Evolutionary conservation across 2,329 filamentous ascomycete species (phyloP).

Genomic region (Amphichorda felina): DNA sequence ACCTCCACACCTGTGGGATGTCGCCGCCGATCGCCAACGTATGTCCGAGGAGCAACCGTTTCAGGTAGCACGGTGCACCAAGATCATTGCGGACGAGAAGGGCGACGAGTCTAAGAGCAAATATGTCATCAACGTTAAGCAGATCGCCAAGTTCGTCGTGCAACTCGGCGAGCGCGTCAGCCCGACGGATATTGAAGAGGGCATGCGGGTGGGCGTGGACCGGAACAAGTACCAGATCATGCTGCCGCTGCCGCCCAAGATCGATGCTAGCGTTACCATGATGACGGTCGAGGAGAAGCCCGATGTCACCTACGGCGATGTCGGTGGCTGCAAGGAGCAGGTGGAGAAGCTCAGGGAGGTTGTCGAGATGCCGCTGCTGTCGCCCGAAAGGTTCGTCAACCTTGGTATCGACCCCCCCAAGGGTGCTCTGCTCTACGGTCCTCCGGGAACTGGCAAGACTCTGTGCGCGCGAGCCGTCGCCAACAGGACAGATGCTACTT

Average conservation of each 20-base stretch:
- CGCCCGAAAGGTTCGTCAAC: constrained; percentile 93
- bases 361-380: constrained; percentile 94
- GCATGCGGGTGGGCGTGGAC: constrained; percentile 97
- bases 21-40: constrained; percentile 92
- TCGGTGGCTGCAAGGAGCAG: constrained; percentile 98
- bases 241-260: constrained; percentile 90
- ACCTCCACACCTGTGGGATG: constrained; percentile 97
- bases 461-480: constrained; percentile 94
- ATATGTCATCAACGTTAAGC: constrained; percentile 99
- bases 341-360: constrained; percentile 98
- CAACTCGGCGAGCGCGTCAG: constrained; percentile 94
- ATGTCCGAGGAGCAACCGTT: constrained; percentile 98
- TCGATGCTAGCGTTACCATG: constrained; percentile 98
- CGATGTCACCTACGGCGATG: constrained; percentile 96
- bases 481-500: constrained; percentile 95
- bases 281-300: constrained; percentile 99
- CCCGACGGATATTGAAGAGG: constrained; percentile 97
- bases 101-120: constrained; percentile 93
- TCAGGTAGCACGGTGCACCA: constrained; percentile 95
- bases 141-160: constrained; percentile 98
- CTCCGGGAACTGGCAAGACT: constrained; percentile 97
- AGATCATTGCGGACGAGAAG: constrained; percentile 96
- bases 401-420: constrained; percentile 99
- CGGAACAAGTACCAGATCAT: constrained; percentile 99
- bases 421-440: constrained; percentile 90